These are phyloP conservation scores for Candida stauntonica DNA, from an alignment of 805 yeast species.

Conservation along the genomic window DNA sequence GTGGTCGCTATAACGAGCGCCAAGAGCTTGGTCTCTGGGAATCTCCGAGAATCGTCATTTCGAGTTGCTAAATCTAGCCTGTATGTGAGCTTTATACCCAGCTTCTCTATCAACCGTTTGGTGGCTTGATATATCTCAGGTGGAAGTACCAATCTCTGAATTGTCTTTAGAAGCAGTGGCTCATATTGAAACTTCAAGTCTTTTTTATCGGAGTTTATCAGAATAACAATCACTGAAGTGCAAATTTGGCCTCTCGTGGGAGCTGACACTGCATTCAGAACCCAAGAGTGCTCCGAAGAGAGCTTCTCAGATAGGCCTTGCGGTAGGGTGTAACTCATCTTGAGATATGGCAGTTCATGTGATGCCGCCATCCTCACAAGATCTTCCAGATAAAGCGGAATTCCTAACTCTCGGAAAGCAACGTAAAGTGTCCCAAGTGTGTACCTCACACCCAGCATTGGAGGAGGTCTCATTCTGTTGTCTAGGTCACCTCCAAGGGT, in stretches of 20 bases:
- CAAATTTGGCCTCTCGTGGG: conserved; percentile 38
- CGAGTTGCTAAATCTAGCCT: background rate
- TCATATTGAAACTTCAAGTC: conserved; percentile 26
- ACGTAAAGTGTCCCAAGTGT: conserved; percentile 42
- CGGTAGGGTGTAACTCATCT: conserved; percentile 39
- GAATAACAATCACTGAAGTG: conserved; percentile 23
- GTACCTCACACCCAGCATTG: background rate
- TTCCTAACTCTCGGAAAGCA: conserved; percentile 41
- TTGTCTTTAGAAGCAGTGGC: conserved; percentile 38
- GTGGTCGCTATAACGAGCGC: conserved; percentile 13
- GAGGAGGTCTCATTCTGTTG: conserved; percentile 1
- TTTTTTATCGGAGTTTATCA: background rate
- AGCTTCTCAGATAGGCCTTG: conserved; percentile 31
- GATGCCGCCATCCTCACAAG: conserved; percentile 37
- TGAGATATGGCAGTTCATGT: conserved; percentile 47
- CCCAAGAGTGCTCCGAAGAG: conserved; percentile 36
- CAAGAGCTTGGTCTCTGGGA: conserved; percentile 26
- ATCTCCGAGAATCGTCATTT: background rate
- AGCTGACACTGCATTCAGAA: conserved; percentile 31
- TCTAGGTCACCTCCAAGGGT: background rate
- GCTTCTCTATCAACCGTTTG: conserved; percentile 24
- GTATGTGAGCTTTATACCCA: conserved; percentile 12
- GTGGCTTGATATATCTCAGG: conserved; percentile 42
- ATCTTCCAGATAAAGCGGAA: conserved; percentile 50
- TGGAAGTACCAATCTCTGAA: conserved; percentile 44